phyloP scores from a whole-genome alignment of 495 filamentous ascomycete genomes.

The Niebla homalea region DNA sequence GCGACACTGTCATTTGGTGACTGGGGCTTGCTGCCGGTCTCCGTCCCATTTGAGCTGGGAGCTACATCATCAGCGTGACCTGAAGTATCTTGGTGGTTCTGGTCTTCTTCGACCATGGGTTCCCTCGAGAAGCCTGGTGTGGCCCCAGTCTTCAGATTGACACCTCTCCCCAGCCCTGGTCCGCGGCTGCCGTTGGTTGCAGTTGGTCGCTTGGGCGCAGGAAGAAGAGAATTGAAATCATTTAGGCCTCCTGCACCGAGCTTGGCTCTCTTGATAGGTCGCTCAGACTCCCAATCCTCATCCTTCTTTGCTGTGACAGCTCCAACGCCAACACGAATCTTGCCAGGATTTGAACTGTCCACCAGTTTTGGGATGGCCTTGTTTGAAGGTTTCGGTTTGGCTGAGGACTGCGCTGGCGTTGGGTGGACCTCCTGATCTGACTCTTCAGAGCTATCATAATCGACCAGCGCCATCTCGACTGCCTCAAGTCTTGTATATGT shows the following conservation, averaged over 20 bases:
- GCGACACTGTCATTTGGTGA: constrained; percentile 7
- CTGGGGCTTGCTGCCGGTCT: background rate
- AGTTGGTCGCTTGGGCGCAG: constrained; percentile 58
- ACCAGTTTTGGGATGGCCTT: constrained; percentile 58
- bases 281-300: constrained; percentile 38
- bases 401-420: constrained; percentile 18
- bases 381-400: constrained; percentile 28
- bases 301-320: constrained; percentile 27
- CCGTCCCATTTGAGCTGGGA: background rate
- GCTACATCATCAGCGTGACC: background rate
- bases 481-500: background rate
- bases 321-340: constrained; percentile 63
- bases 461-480: constrained; percentile 55
- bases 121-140: constrained; percentile 63
- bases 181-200: constrained; percentile 23
- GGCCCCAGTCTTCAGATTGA: constrained; percentile 69
- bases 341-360: constrained; percentile 64
- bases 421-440: constrained; percentile 45
- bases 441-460: constrained; percentile 75
- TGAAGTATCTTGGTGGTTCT: constrained; percentile 12
- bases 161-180: constrained; percentile 30
- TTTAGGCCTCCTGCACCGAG: constrained; percentile 48
- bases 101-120: constrained; percentile 9
- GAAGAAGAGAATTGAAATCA: constrained; percentile 76
- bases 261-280: constrained; percentile 58